Base-by-base conservation (phyloP, 345 rosid genomes). In the Noccaea caerulescens region DNA sequence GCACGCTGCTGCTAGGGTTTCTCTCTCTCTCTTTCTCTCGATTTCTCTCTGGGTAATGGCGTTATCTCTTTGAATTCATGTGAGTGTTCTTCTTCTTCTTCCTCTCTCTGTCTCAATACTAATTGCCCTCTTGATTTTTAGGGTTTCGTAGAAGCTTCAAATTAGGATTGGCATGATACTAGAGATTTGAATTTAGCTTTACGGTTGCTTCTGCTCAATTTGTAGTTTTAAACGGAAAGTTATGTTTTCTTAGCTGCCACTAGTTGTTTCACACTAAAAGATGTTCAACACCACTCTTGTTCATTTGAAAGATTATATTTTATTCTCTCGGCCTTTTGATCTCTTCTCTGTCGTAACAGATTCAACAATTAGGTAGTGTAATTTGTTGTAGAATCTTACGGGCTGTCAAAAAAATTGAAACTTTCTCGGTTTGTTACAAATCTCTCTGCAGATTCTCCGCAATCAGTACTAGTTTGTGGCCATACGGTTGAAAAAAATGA, bases 401-500 rank as follows among this genome's bases (percentile, higher is more conserved):
- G 18, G 18, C 18, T 16, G 18, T 16, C 18, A 16, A 16, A 16
- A 16, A 16, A 43, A 16, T 39, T 67, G 34, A 41, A 41, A 3
- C 14, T 38, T 51, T 69, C 58, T 6, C 13, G 0, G 3, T 39
- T 59, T 30, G 11, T 11, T 18, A 5, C 6, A 23, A 7, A 3
- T 56, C 6, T 66, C 72, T 12, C 7, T 73, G 77, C 72, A 73
- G 77, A 41, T 34, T 34, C n/a, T 2, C 3, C 4, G 0, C 6
- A 44, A 4, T 43, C 6, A 46, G 20, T 64, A 36, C 10, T 54
- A 6, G 4, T 63, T 20, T 36, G 46, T 25, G n/a, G 57, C 12
- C 32, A 11, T 62, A 63, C 45, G 45, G 16, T 11, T 42, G 72
- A 67, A n/a, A 14, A 52, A 93, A 20, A 27, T 86, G 96, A 85